Conservation (phyloP, 768 basidiomycete genomes). For the Rhodocollybia butyracea region DNA sequence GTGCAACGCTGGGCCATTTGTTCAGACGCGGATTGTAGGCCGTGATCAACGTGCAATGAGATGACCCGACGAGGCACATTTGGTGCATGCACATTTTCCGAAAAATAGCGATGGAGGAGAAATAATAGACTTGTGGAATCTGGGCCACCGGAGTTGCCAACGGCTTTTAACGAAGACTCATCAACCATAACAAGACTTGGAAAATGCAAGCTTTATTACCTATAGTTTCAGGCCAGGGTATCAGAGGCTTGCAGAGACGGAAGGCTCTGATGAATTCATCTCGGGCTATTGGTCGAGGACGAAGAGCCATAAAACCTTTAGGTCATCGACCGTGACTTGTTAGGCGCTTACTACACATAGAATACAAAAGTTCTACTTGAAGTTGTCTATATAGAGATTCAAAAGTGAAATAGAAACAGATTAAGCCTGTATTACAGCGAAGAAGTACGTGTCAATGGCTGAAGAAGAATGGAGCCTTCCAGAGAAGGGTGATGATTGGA, state of each 20-base stretch:
- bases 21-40: constrained; percentile 55
- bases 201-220: constrained; percentile 29
- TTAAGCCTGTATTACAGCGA: not conserved
- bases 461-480: not conserved
- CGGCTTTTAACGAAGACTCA: constrained; percentile 36
- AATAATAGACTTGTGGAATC: constrained; percentile 81
- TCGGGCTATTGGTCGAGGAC: constrained; percentile 8
- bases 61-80: constrained; percentile 29
- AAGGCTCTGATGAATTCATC: constrained; percentile 32
- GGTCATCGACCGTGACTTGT: too few species aligned
- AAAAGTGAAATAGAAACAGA: too few species aligned
- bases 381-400: too few species aligned
- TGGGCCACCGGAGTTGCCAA: constrained; percentile 80
- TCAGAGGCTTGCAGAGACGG: constrained; percentile 41
- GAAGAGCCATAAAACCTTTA: not conserved
- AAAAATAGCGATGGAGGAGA: constrained; percentile 49
- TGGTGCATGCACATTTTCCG: constrained; percentile 11
- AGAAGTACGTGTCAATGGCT: not conserved
- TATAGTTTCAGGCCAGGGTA: constrained; percentile 46
- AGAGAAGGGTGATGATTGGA: not conserved
- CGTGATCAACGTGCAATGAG: constrained; percentile 69
- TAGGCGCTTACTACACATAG: too few species aligned
- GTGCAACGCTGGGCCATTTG: constrained; percentile 53
- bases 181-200: not conserved
- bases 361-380: too few species aligned